Percentiles rank a stretch among this genome's conserved stretches.
These are phyloP conservation scores for Urtica urens DNA, from an alignment of 306 rosid genomes.

Conservation along the genomic window DNA sequence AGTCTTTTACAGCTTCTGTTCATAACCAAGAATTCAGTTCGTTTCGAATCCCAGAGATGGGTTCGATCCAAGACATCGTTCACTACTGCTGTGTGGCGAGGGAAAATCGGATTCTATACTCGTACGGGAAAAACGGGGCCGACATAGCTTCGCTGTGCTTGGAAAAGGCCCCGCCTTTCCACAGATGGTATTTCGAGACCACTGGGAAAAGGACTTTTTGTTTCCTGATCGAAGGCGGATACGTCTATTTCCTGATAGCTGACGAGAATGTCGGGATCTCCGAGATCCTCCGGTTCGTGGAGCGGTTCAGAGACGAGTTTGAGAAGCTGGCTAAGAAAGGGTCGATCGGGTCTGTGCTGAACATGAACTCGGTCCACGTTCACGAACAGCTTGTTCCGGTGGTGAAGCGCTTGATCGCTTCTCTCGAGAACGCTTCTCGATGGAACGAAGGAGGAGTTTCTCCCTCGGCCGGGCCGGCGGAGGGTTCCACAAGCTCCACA, in stretches of 20 bases:
- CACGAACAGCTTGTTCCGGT: constrained; percentile 70
- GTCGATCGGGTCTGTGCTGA: constrained; percentile 53
- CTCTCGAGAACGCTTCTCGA: constrained; percentile 59
- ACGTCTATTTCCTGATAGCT: constrained; percentile 54
- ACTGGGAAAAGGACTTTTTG: constrained; percentile 51
- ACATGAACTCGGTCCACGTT: constrained; percentile 33
- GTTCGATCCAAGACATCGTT: constrained; percentile 46
- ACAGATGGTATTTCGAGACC: constrained; percentile 74
- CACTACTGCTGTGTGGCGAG: constrained; percentile 66
- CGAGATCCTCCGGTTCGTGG: constrained; percentile 56
- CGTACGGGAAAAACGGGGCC: constrained; percentile 37
- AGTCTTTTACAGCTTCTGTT: neutral
- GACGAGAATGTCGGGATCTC: constrained; percentile 46
- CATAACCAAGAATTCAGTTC: neutral
- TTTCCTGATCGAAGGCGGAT: constrained; percentile 63
- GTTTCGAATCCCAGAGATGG: too few species aligned
- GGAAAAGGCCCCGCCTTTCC: constrained; percentile 63
- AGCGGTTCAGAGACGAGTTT: constrained; percentile 72
- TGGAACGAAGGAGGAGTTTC: constrained; percentile 35
- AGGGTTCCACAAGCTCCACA: constrained; percentile 52
- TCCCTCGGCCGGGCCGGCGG: constrained; percentile 29
- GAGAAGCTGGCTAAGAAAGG: constrained; percentile 42
- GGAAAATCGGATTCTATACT: constrained; percentile 41
- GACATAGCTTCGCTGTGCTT: constrained; percentile 56
- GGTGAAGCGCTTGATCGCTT: constrained; percentile 43